These are phyloP conservation scores for Flaveria bidentis DNA, from an alignment of 129 eudicot species.

Conservation along the genomic window DNA sequence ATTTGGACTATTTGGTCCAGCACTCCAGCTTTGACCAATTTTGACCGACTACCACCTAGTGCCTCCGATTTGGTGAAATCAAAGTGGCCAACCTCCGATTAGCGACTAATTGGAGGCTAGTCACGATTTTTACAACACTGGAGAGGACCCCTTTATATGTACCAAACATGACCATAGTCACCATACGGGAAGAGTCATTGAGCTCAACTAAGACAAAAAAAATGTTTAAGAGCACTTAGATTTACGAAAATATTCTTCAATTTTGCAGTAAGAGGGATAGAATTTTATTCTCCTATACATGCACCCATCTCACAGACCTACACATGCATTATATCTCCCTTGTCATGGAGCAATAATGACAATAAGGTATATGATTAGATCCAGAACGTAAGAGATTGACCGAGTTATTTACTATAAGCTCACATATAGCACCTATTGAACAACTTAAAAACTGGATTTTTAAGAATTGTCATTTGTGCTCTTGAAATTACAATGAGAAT, in stretches of 20 bases:
- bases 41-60: too few relatives aligned
- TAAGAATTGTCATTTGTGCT: neutral
- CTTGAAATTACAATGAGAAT: neutral
- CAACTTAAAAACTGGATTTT: neutral
- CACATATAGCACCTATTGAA: neutral
- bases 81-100: too few relatives aligned
- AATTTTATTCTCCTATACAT: neutral
- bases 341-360: slow-evolving; percentile 1
- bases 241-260: neutral
- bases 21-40: too few relatives aligned
- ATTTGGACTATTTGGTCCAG: too few relatives aligned
- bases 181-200: neutral
- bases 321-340: neutral
- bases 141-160: neutral
- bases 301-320: neutral
- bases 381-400: neutral
- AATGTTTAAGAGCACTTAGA: neutral
- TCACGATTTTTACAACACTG: too few relatives aligned
- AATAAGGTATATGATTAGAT: neutral
- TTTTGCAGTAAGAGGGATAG: neutral
- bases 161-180: neutral
- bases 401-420: neutral
- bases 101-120: too few relatives aligned
- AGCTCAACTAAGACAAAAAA: neutral
- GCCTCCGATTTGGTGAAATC: too few relatives aligned